Base-by-base conservation (phyloP, 2,329 filamentous ascomycete genomes). In the Neocatenulostroma microsporum region DNA sequence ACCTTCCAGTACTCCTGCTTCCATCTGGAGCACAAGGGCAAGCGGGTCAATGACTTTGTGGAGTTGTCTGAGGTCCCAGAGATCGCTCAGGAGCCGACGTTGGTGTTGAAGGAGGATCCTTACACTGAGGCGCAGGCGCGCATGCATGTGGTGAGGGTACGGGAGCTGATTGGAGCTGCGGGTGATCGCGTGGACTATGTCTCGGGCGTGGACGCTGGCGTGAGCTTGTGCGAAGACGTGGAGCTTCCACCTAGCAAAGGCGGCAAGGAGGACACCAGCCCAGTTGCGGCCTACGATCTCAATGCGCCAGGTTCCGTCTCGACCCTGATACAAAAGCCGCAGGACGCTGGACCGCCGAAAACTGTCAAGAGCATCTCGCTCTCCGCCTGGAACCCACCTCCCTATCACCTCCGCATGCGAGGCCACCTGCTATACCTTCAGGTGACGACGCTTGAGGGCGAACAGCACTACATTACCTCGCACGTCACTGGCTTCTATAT, bases 1-100 rank as follows among this genome's bases (percentile, higher is more conserved):
- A 93, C 89, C 34, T 91, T 95, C 67, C 87, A 94, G 64, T 95
- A 95, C 69, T 94, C 91, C 36, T 98, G 91, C 72, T 98, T 98
- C 70, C 91, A 98, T 66, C 79, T 98, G 54, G 88, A 96, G 67
- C 80, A 88, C 67, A 80, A 84, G 41, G 85, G 86, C 50, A 71
- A 84, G 63, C 82, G 84, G 48, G 82, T 98, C 72, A 96, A 96
- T 62, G 91, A 98, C 64, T 96, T 91, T 54, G 76, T 93, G 41
- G 82, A 93, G 60, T 75, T 98, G 44, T 87, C 85, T 37, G 89
- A 98, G 58, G 83, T 98, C 37, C 74, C 82, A 31, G 86, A 77
- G 39, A 74, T 98, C 37, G 76, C 77, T 36, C 65, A 81, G 21
- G 32, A 34, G 4, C 83, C 88, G 23, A 82, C 88, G 54, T 74